Base-by-base conservation (phyloP, 176 grass and related monocot species). In the Oryza coarctata region DNA sequence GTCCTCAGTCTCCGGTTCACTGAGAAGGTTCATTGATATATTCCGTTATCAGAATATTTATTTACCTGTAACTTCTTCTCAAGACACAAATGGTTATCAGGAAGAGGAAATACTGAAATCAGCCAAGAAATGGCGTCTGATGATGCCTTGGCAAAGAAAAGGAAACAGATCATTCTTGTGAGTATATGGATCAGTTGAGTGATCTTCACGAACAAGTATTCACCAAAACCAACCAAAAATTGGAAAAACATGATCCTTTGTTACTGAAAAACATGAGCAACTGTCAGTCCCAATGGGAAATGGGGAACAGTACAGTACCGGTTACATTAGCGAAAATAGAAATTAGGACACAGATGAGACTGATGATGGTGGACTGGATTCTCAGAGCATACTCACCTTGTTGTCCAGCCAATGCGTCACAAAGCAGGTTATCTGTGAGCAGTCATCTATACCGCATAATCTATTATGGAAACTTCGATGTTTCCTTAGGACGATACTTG, bases 401-500 rank as follows among this genome's bases (percentile, higher is more conserved):
- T 70, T 89, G 63, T 94, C 95, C 25, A 98, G 90, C 78, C 95
- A 89, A 73, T 98, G 92, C 76, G 83, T 85, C 65, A 41, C 70
- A 49, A 98, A 94, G 62, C 86, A 92, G 49, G 77, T 78, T 82
- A 63, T 94, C 64, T 98, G 92, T 83, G 92, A 94, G 64, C 88
- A 93, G 86, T 68, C 92, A 92, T 79, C 80, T 94, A 72, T 92
- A 82, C 28, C 92, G 95, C 36, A 94, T 98, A 78, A 93, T 89
- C 52, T 98, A 98, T 76, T 94, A 98, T 50, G 95, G 95, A 12
- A 76, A 94, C 63, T 92, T 89, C 52, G 90, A 98, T 27, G 81
- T 93, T 34, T 98, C 95, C 45, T 81, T 98, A 62, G 95, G 95
- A 55, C 81, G 90, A 50, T 98, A 86, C 89, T 86, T 94, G 90